These are phyloP conservation scores for Thraustotheca clavata DNA, from an alignment of 352 stramenopile species.

Conservation along the genomic window DNA sequence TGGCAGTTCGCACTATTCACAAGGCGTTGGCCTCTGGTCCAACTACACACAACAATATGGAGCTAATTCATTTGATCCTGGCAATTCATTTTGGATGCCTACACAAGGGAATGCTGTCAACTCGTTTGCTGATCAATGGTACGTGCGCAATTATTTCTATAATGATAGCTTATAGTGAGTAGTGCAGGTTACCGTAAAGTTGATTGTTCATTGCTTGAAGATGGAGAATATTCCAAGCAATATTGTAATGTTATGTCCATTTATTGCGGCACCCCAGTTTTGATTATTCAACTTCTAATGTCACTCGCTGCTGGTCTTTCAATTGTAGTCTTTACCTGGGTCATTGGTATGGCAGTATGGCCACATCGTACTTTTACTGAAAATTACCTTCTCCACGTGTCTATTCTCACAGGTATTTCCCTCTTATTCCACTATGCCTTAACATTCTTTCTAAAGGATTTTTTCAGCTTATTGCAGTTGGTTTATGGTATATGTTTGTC, in stretches of 20 bases:
- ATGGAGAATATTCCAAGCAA: conserved; percentile 57
- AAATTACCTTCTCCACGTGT: conserved; percentile 62
- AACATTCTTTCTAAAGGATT: conserved; percentile 24
- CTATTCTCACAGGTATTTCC: conserved; percentile 35
- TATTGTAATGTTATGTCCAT: conserved; percentile 64
- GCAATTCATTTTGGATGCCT: conserved; percentile 71
- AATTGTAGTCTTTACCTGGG: conserved; percentile 42
- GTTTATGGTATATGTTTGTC: conserved; percentile 63
- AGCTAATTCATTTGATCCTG: conserved; percentile 50
- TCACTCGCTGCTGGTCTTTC: conserved; percentile 39
- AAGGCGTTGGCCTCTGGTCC: conserved; percentile 70
- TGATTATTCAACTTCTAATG: conserved; percentile 48
- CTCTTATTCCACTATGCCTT: background rate
- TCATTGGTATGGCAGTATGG: conserved; percentile 40
- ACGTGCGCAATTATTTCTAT: conserved; percentile 4
- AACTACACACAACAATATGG: conserved; percentile 76
- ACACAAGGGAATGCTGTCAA: conserved; percentile 46
- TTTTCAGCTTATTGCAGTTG: conserved; percentile 31
- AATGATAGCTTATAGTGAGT: conserved; percentile 2
- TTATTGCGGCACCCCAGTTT: conserved; percentile 54
- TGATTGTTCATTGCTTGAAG: conserved; percentile 9
- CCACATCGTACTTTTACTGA: conserved; percentile 52
- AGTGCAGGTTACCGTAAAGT: background rate
- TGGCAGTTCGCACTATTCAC: conserved; percentile 47
- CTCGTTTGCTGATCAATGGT: conserved; percentile 58